Conservation (phyloP, 352 stramenopile species). For the Phytophthora pisi region DNA sequence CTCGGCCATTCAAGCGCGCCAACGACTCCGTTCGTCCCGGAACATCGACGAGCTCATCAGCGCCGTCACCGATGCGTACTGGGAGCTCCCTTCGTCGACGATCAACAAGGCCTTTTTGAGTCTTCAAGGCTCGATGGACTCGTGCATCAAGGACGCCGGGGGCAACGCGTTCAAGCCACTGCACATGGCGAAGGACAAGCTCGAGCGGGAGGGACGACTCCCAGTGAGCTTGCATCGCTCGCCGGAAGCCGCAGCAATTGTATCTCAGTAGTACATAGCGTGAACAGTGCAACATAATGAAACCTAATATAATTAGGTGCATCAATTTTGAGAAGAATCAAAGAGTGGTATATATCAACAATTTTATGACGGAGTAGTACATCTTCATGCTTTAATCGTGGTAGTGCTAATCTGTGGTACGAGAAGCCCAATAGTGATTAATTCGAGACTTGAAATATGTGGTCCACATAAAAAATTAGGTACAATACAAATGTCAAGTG, state of each 20-base stretch:
- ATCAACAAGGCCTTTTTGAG: constrained; percentile 14
- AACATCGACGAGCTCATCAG: constrained; percentile 12
- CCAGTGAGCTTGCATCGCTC: background rate
- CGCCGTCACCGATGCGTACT: constrained; percentile 2
- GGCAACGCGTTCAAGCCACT: constrained; percentile 6
- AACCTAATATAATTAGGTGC: background rate
- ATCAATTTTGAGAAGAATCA: background rate
- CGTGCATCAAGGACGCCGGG: constrained; percentile 7
- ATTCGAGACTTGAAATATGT: no score
- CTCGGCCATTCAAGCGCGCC: constrained; percentile 7
- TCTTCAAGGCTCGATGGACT: constrained; percentile 19
- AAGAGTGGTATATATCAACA: background rate
- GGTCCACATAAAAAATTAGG: no score
- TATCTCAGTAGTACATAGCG: background rate
- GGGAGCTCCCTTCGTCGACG: constrained; percentile 7
- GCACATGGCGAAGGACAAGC: constrained; percentile 5
- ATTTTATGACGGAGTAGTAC: background rate
- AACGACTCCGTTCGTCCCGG: background rate
- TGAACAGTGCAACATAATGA: background rate
- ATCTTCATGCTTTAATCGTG: no score
- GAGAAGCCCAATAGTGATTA: no score
- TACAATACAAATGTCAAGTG: no score
- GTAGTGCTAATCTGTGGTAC: no score
- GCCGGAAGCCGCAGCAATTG: background rate
- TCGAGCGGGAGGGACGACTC: constrained; percentile 2